These are phyloP conservation scores for Colletotrichum phormii DNA, from an alignment of 2,329 filamentous ascomycete species.

Conservation along the genomic window DNA sequence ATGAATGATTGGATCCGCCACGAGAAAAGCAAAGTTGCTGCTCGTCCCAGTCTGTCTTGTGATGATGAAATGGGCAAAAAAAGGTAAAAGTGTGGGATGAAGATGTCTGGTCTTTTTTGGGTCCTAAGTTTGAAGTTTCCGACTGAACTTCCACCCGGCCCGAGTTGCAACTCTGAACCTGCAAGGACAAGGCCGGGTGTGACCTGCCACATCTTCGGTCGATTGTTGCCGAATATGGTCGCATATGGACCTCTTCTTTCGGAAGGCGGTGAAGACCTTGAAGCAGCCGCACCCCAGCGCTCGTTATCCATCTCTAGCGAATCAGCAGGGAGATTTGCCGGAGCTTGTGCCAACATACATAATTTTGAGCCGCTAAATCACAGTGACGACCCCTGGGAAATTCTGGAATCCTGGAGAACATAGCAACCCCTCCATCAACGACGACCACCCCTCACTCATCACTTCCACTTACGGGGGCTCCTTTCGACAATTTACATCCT, in stretches of 20 bases:
- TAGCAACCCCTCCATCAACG: constrained; percentile 36
- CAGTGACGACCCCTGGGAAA: constrained; percentile 30
- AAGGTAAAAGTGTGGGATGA: constrained; percentile 23
- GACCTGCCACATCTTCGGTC: neutral
- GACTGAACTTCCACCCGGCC: constrained; percentile 26
- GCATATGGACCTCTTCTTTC: neutral
- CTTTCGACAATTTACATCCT: constrained; percentile 26
- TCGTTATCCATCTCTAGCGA: neutral
- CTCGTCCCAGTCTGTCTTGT: neutral
- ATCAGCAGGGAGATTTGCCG: neutral
- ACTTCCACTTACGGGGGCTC: constrained; percentile 8
- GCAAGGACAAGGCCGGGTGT: constrained; percentile 10
- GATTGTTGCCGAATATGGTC: neutral
- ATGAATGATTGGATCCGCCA: neutral
- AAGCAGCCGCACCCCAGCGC: neutral
- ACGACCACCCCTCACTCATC: constrained; percentile 26
- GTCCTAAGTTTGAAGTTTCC: constrained; percentile 23
- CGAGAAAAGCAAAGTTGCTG: neutral
- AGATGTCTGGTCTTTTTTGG: neutral
- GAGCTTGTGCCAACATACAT: constrained; percentile 31
- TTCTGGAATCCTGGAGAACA: constrained; percentile 41
- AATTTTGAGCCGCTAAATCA: constrained; percentile 32
- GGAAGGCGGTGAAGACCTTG: constrained; percentile 24
- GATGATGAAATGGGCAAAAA: constrained; percentile 6
- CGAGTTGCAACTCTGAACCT: neutral